A percentile compares a stretch with the other conserved stretches of the same genome.
These are phyloP conservation scores for Ocimum tenuiflorum DNA, from an alignment of 257 asterid genomes.

Conservation along the genomic window DNA sequence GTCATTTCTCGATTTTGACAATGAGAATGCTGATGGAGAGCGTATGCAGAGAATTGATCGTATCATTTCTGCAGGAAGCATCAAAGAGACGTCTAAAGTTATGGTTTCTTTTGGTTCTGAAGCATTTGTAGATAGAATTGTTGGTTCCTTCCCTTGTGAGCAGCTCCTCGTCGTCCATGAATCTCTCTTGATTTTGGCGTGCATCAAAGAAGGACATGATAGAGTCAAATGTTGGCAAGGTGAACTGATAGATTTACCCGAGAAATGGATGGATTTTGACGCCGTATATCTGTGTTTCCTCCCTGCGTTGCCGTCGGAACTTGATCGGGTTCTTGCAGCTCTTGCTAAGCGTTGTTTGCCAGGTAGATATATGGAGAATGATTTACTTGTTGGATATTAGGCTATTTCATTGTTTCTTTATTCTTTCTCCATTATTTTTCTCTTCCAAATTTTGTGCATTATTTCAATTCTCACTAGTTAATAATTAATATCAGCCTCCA, in stretches of 20 bases:
- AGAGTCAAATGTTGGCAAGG: constrained; percentile 89
- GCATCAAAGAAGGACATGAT: constrained; percentile 69
- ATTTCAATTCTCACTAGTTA: too few species aligned
- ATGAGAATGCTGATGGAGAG: constrained; percentile 34
- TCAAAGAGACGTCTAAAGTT: constrained; percentile 49
- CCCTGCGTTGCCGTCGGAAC: constrained; percentile 62
- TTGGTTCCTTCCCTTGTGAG: constrained; percentile 40
- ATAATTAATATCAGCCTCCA: too few species aligned
- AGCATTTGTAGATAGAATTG: constrained; percentile 61
- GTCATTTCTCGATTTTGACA: constrained; percentile 60
- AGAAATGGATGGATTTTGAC: constrained; percentile 68
- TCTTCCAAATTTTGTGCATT: not conserved
- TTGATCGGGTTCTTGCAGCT: constrained; percentile 51
- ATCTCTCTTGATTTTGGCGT: constrained; percentile 60
- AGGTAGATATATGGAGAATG: constrained; percentile 37
- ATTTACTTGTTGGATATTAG: not conserved
- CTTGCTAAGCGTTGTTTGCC: constrained; percentile 58
- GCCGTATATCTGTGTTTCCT: constrained; percentile 70
- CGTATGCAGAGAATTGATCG: constrained; percentile 36
- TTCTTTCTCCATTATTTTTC: not conserved
- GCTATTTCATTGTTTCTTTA: not conserved
- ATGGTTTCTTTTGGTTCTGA: constrained; percentile 70
- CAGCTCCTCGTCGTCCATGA: constrained; percentile 68
- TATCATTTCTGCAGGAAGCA: constrained; percentile 51
- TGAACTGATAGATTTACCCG: constrained; percentile 52